phyloP scores from a whole-genome alignment of 139 green algal species.

The Deuterostichococcus epilithicus region DNA sequence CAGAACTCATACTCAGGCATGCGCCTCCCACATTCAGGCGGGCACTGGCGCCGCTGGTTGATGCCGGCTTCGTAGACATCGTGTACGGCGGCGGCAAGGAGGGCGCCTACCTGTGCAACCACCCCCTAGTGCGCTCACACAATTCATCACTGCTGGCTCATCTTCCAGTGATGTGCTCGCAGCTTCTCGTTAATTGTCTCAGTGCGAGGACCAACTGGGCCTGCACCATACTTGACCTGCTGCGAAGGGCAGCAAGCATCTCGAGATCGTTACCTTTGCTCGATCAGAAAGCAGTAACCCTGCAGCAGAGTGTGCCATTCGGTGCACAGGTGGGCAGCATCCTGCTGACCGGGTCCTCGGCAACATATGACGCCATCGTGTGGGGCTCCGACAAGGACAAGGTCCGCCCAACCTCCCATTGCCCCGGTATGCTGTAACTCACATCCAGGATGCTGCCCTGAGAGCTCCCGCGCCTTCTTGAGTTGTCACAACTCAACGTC shows the following conservation, averaged over 20 bases:
- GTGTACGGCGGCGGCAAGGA: conserved; percentile 65
- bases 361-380: conserved; percentile 78
- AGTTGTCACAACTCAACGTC: neutral
- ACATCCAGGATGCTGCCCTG: no score
- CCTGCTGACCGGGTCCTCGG: conserved; percentile 72
- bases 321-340: conserved; percentile 36
- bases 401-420: neutral
- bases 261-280: no score
- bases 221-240: no score
- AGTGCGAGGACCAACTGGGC: no score
- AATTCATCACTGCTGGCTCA: no score
- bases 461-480: no score
- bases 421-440: no score
- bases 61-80: conserved; percentile 60
- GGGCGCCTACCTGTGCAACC: conserved; percentile 47
- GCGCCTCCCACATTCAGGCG: conserved; percentile 8
- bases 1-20: neutral
- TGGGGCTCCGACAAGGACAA: conserved; percentile 47
- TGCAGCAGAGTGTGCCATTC: no score
- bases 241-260: no score
- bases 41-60: conserved; percentile 58
- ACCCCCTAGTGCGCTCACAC: conserved; percentile 27
- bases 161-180: no score
- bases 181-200: no score
- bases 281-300: no score